A percentile compares a stretch with the other conserved stretches of the same genome.
These are phyloP conservation scores for Eucalyptus marginata DNA, from an alignment of 345 rosid species.

Conservation along the genomic window DNA sequence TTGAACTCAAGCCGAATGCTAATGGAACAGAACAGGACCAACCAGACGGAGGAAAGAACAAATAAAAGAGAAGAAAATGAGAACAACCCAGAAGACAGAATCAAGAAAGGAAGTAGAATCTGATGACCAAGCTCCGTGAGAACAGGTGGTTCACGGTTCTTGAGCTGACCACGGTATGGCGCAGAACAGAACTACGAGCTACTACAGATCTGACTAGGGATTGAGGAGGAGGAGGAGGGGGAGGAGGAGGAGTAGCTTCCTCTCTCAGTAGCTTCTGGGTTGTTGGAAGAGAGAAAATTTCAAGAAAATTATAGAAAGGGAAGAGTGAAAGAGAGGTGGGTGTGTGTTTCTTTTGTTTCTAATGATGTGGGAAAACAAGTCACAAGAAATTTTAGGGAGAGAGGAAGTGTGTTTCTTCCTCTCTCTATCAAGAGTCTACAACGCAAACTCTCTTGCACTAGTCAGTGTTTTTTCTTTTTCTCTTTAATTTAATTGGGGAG, in stretches of 20 bases:
- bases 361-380: not conserved
- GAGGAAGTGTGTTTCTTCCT: not conserved
- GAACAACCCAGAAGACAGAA: not conserved
- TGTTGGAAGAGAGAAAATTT: not conserved
- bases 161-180: not conserved
- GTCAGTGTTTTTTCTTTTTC: not conserved
- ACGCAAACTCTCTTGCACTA: not conserved
- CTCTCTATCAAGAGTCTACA: not conserved
- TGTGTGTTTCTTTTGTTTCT: not conserved
- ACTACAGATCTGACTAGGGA: not conserved
- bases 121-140: not conserved
- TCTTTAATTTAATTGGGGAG: constrained; percentile 2
- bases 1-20: not conserved
- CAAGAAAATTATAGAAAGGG: not conserved
- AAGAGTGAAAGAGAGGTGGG: not conserved
- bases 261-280: not conserved
- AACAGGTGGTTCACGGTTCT: not conserved
- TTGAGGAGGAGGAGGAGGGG: not conserved
- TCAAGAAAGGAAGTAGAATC: not conserved
- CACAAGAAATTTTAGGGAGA: not conserved
- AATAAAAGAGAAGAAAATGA: not conserved
- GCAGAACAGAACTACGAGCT: not conserved
- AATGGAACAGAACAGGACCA: not conserved
- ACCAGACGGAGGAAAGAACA: not conserved
- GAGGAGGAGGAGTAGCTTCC: not conserved